Evolutionary conservation across 2,329 filamentous ascomycete genomes (phyloP).

Genomic region (Colletotrichum sp.): DNA sequence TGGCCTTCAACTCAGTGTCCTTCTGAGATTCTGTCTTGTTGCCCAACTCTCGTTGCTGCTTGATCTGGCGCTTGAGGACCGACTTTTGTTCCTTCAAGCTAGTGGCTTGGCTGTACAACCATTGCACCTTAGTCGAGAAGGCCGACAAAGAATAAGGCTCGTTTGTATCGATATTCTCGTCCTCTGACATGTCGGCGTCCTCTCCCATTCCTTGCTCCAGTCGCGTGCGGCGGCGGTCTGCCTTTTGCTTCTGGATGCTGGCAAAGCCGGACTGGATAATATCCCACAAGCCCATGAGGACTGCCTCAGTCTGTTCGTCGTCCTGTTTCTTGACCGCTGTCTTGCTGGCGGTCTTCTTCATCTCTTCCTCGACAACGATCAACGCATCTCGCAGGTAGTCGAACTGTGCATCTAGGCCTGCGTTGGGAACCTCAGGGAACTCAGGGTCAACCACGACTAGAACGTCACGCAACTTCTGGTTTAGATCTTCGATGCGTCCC

Average conservation of each 20-base stretch:
- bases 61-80: slow-evolving; percentile 89
- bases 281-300: slow-evolving; percentile 62
- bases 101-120: slow-evolving; percentile 78
- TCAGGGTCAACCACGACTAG: slow-evolving; percentile 53
- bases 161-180: slow-evolving; percentile 61
- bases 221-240: slow-evolving; percentile 56
- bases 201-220: slow-evolving; percentile 62
- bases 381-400: slow-evolving; percentile 70
- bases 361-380: slow-evolving; percentile 49
- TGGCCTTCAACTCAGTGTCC: slow-evolving; percentile 66
- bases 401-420: slow-evolving; percentile 70
- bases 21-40: slow-evolving; percentile 80
- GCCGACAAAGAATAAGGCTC: slow-evolving; percentile 75
- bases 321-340: slow-evolving; percentile 40
- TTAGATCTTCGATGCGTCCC: slow-evolving; percentile 65
- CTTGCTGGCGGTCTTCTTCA: slow-evolving; percentile 38
- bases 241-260: slow-evolving; percentile 58
- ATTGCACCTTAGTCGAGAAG: slow-evolving; percentile 81
- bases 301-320: slow-evolving; percentile 60
- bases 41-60: slow-evolving; percentile 93
- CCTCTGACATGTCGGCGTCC: slow-evolving; percentile 66
- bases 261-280: slow-evolving; percentile 61
- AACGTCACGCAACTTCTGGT: slow-evolving; percentile 66
- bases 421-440: slow-evolving; percentile 64
- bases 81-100: slow-evolving; percentile 85